Evolutionary conservation across 495 filamentous ascomycete species (phyloP), one percentile per base, ranked within the genome.

Genomic region (Aspergillus avenaceus): DNA sequence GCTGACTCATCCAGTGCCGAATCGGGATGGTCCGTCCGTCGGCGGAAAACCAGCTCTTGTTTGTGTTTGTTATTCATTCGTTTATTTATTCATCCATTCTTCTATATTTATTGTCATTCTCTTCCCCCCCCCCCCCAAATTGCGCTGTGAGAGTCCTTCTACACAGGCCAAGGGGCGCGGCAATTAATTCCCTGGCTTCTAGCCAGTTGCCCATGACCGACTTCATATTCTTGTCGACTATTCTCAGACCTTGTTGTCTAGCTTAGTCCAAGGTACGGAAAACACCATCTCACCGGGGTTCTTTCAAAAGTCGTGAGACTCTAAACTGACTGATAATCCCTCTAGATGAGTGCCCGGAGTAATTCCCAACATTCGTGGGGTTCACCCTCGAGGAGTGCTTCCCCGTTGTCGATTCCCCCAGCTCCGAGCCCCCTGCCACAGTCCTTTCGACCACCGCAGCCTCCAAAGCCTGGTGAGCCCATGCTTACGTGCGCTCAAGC

Each of bases 1-100:
- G 68, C 50, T 73, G 66, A 73, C 66, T 69, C 66, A 73, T 62
- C 55, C 24, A 11, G 1, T 16, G 22, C 43, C 53, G 29, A 29
- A 52, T 61, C 45, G 45, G 49, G 56, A 40, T 32, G 49, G 29
- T 36, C 47, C 18, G 37, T 29, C 27, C 31, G 32, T 43, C 40
- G 22, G 23, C 41, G 29, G 22, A 26, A 53, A 53, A 57, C 52
- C 40, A 56, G 34, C 16, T n/a, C n/a, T n/a, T n/a, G n/a, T n/a
- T n/a, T n/a, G n/a, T n/a, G n/a, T n/a, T n/a, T n/a, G n/a, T n/a
- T n/a, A n/a, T n/a, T n/a, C n/a, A n/a, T n/a, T 47, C 1, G 21
- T 46, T 12, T 19, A 38, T 24, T 32, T 49, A 8, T 24, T n/a
- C 36, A 7, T 4, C 14, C 12, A 27, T n/a, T n/a, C n/a, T n/a